Conservation (phyloP, 345 rosid genomes). For the Eucalyptus erythrocorys region DNA sequence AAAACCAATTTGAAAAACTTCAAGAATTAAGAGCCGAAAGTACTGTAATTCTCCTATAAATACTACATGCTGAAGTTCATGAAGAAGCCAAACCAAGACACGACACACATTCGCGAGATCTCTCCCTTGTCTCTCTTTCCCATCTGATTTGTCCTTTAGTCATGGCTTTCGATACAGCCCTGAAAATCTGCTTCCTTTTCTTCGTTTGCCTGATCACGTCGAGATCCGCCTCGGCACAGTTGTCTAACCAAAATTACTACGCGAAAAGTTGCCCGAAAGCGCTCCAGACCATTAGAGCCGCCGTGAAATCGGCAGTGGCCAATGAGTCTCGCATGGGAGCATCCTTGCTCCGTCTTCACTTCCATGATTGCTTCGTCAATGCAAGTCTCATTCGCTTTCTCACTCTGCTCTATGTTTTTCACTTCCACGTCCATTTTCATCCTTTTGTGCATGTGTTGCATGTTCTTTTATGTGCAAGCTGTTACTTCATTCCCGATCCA, state of each 20-base stretch:
- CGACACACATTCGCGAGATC: neutral
- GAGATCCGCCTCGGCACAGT: neutral
- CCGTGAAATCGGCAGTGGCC: slow-evolving; percentile 4
- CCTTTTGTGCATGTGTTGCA: neutral
- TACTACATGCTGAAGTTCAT: neutral
- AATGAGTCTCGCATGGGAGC: slow-evolving; percentile 25
- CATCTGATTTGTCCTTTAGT: neutral
- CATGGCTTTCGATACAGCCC: neutral
- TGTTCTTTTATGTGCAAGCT: neutral
- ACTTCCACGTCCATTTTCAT: neutral
- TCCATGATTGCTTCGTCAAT: slow-evolving; percentile 23
- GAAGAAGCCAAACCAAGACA: neutral
- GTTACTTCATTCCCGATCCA: neutral
- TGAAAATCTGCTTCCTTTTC: neutral
- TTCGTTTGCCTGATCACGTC: neutral
- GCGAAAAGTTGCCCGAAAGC: neutral
- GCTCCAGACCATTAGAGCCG: neutral
- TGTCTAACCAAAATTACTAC: neutral
- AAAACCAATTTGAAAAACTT: neutral
- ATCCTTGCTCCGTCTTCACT: slow-evolving; percentile 18
- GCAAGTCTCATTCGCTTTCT: neutral
- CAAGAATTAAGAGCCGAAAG: neutral
- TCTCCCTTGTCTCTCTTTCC: neutral
- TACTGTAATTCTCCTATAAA: neutral
- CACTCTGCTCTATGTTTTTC: neutral